A percentile compares a stretch with the other conserved stretches of the same genome.
phyloP scores from a whole-genome alignment of 2,329 filamentous ascomycete genomes.

The Penicillium crustosum region DNA sequence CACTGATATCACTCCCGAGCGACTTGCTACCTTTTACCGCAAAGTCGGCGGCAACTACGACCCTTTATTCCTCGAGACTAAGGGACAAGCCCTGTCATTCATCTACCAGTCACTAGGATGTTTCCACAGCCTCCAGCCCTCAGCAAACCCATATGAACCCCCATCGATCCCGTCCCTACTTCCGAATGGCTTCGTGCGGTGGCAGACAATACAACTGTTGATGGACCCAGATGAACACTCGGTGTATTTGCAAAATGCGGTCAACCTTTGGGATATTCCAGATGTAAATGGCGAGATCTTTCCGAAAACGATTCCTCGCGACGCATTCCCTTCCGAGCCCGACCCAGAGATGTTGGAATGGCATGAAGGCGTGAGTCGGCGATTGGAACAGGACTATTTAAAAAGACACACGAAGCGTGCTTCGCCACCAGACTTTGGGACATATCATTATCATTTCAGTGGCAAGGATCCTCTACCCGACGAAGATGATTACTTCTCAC shows the following conservation, averaged over 20 bases:
- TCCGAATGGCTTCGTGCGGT: slow-evolving; percentile 80
- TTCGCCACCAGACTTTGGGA: slow-evolving; percentile 33
- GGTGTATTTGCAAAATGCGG: slow-evolving; percentile 75
- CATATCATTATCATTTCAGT: slow-evolving; percentile 32
- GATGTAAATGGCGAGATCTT: slow-evolving; percentile 64
- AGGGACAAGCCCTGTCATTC: slow-evolving; percentile 74
- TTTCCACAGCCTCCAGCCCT: slow-evolving; percentile 80
- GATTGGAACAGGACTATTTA: slow-evolving; percentile 62
- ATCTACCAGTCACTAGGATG: slow-evolving; percentile 92
- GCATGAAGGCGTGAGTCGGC: slow-evolving; percentile 75
- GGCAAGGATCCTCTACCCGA: slow-evolving; percentile 33
- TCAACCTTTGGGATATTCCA: slow-evolving; percentile 72
- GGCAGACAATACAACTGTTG: slow-evolving; percentile 88
- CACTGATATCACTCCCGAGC: slow-evolving; percentile 57
- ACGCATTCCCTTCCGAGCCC: slow-evolving; percentile 68
- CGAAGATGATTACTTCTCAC: slow-evolving; percentile 24
- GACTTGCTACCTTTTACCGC: slow-evolving; percentile 75
- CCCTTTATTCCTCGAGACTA: slow-evolving; percentile 73
- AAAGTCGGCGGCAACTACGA: slow-evolving; percentile 75
- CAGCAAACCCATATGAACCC: slow-evolving; percentile 65
- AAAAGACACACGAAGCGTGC: slow-evolving; percentile 40
- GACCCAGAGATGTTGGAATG: slow-evolving; percentile 81
- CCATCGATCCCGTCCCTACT: slow-evolving; percentile 83
- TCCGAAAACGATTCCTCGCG: slow-evolving; percentile 64
- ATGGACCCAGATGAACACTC: slow-evolving; percentile 87